phyloP scores from a whole-genome alignment of 495 filamentous ascomycete species.

The Penicillium antarcticum region DNA sequence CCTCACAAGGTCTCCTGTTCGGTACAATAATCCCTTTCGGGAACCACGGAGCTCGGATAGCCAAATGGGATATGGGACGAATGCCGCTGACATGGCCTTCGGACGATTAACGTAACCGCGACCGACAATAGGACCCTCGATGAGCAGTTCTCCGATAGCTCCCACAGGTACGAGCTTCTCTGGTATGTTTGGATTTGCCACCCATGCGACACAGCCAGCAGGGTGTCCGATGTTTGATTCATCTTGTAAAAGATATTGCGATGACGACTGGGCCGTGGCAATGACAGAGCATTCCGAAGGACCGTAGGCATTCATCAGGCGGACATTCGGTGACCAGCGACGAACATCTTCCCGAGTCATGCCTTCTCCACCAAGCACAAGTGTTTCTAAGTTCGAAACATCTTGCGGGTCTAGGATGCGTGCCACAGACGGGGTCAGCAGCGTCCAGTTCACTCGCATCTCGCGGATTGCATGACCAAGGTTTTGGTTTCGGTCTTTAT shows the following conservation, averaged over 20 bases:
- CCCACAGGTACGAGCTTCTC: conserved; percentile 1
- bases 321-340: conserved; percentile 2
- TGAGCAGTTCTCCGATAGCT: conserved; percentile 2
- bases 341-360: neutral
- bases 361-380: conserved; percentile 18
- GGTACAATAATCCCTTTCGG: neutral
- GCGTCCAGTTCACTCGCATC: conserved; percentile 23
- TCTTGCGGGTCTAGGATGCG: conserved; percentile 20
- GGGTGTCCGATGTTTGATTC: neutral
- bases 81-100: neutral
- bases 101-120: conserved; percentile 2
- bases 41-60: neutral
- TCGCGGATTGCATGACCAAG: conserved; percentile 16
- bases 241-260: neutral
- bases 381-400: conserved; percentile 15
- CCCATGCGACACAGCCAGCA: conserved; percentile 2
- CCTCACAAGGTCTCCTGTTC: neutral
- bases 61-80: neutral
- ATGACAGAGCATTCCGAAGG: neutral
- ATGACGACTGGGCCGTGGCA: neutral
- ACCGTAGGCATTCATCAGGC: neutral
- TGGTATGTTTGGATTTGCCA: conserved; percentile 23
- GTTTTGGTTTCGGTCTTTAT: conserved; percentile 9
- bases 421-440: conserved; percentile 42
- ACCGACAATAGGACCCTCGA: conserved; percentile 7